Conservation (phyloP, 2,329 filamentous ascomycete genomes). For the Paracoccidioides brasiliensis region DNA sequence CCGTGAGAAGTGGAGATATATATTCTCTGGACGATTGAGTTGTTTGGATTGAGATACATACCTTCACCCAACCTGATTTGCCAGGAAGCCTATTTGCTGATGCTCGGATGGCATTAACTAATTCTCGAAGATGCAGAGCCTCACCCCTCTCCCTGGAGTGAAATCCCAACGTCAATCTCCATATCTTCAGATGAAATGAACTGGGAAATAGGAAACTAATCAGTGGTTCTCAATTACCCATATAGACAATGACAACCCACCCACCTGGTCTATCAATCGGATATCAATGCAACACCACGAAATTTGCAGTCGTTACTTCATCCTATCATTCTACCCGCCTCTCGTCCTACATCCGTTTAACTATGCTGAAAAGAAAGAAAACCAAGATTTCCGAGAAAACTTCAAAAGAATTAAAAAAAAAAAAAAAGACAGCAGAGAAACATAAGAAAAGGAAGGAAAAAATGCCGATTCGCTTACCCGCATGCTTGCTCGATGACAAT, state of each 20-base stretch:
- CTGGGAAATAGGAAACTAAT: neutral
- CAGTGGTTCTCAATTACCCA: neutral
- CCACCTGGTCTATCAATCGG: neutral
- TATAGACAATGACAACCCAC: neutral
- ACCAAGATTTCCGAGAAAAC: neutral
- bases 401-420: neutral
- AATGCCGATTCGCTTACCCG: too few species aligned
- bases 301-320: neutral
- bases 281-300: neutral
- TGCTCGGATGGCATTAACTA: too few species aligned
- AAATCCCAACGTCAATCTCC: too few species aligned
- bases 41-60: too few species aligned
- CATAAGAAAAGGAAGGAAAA: neutral
- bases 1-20: too few species aligned
- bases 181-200: neutral
- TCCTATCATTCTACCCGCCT: neutral
- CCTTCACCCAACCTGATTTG: too few species aligned
- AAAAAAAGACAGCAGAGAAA: neutral
- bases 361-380: neutral
- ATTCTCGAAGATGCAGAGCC: too few species aligned
- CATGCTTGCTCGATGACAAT: too few species aligned
- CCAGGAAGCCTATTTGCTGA: too few species aligned
- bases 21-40: too few species aligned
- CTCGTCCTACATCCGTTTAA: neutral
- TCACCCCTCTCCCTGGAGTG: too few species aligned